Evolutionary conservation across 768 basidiomycete genomes (phyloP).

Genomic region (Lactarius sp.): DNA sequence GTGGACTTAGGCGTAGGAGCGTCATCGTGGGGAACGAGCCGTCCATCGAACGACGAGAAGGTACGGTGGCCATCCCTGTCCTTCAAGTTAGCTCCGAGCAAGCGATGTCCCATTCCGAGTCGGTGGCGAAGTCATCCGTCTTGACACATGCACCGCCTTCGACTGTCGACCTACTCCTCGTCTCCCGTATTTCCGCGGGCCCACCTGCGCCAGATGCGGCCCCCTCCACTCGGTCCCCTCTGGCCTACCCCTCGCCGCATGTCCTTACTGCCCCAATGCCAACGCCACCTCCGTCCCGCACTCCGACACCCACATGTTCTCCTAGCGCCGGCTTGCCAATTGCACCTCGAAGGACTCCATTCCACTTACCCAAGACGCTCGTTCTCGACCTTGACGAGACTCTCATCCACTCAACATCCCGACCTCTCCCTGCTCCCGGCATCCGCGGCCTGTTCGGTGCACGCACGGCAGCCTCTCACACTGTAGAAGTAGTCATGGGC

Average conservation of each 20-base stretch:
- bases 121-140: background rate
- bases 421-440: slow-evolving; percentile 51
- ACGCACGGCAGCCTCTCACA: slow-evolving; percentile 61
- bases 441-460: slow-evolving; percentile 53
- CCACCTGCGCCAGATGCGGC: background rate
- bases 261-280: slow-evolving; percentile 11
- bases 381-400: slow-evolving; percentile 98
- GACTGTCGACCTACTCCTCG: background rate
- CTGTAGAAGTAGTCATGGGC: slow-evolving; percentile 88
- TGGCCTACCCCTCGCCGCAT: background rate
- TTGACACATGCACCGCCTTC: background rate
- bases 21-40: background rate
- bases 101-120: background rate
- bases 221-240: background rate
- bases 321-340: slow-evolving; percentile 50
- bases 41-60: background rate
- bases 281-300: slow-evolving; percentile 24
- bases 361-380: slow-evolving; percentile 86
- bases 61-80: background rate
- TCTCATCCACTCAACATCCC: slow-evolving; percentile 93
- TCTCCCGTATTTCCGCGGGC: slow-evolving; percentile 8
- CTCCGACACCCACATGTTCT: slow-evolving; percentile 29
- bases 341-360: slow-evolving; percentile 54
- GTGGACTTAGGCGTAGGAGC: slow-evolving; percentile 6
- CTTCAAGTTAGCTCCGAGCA: background rate